Base-by-base conservation (phyloP, 352 stramenopile genomes). In the Thraustochytrium striatum region DNA sequence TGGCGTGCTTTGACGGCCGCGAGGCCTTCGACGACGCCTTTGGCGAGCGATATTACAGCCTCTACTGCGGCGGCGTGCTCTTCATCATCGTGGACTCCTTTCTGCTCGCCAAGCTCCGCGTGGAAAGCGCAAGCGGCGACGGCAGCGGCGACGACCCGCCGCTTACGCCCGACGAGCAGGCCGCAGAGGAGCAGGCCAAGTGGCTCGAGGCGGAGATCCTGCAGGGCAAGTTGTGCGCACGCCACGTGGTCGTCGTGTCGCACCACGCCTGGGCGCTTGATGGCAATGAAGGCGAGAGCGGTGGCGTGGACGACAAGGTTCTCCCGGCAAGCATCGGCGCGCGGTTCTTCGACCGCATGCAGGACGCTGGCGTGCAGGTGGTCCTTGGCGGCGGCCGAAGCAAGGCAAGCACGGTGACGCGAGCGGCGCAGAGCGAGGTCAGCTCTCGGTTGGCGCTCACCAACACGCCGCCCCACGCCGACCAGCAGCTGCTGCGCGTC, bases 191-290 rank as follows among this genome's bases (percentile, higher is more conserved):
- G n/a, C 65, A 75, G 35, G 65, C 65, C 43, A 41, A 72, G 19
- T 75, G 65, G 65, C 13, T 75, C 9, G 65, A 75, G 39, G 8
- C 25, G 11, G 19, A 62, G 35, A 50, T 75, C 5, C 44, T 61
- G 19, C 32, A 75, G 30, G 65, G 65, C 43, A 75, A 75, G 47
- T 28, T 75, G 11, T 75, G 65, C 50, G 65, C 65, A 11, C 44
- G 50, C 16, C 65, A 75, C 36, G 65, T 75, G 9, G 19, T 75
- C 30, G 50, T 75, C 50, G 16, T 75, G 19, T 75, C 65, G 8
- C 65, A 75, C 39, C 65, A 75, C 52, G 50, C 61, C 30, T 75
- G 65, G 65, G 8, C 28, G 1, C 61, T 68, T 36, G 25, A 13
- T 16, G 53, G 53, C 5, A n/a, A n/a, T n/a, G n/a, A n/a, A n/a